These are phyloP conservation scores for Camptophora hylomeconis DNA, from an alignment of 2,329 filamentous ascomycete genomes.

Conservation along the genomic window DNA sequence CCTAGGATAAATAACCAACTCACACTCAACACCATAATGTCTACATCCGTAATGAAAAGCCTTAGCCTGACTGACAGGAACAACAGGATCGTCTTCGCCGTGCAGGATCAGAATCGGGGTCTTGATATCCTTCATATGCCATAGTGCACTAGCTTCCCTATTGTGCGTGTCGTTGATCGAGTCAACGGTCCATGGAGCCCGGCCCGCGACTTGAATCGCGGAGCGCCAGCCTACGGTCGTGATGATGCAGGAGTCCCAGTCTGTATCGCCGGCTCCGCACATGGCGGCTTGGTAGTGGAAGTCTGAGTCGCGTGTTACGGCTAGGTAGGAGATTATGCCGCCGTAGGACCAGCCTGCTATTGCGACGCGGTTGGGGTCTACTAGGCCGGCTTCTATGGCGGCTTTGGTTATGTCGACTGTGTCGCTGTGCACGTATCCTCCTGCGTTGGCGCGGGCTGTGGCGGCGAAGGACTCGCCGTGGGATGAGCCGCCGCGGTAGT, in stretches of 20 bases:
- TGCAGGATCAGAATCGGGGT: slow-evolving; percentile 13
- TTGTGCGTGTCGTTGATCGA: slow-evolving; percentile 5
- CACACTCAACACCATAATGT: slow-evolving; percentile 2
- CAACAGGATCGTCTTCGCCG: slow-evolving; percentile 9
- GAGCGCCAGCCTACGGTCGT: slow-evolving; percentile 7
- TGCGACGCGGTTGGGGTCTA: slow-evolving; percentile 7
- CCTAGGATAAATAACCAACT: slow-evolving; percentile 4
- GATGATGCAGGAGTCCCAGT: slow-evolving; percentile 10
- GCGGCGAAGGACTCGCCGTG: slow-evolving; percentile 10
- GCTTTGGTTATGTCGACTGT: slow-evolving; percentile 10
- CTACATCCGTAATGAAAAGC: slow-evolving; percentile 4
- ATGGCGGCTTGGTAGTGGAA: slow-evolving; percentile 11
- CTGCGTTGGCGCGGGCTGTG: slow-evolving; percentile 9
- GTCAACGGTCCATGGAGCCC: slow-evolving; percentile 10
- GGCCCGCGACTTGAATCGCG: slow-evolving; percentile 9
- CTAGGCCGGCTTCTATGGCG: slow-evolving; percentile 9
- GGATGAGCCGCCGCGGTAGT: slow-evolving; percentile 14
- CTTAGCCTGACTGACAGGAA: slow-evolving; percentile 10
- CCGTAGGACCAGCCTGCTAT: slow-evolving; percentile 11
- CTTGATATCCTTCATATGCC: slow-evolving; percentile 8
- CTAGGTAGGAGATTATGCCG: slow-evolving; percentile 9
- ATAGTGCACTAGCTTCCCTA: slow-evolving; percentile 7
- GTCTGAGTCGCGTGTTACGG: slow-evolving; percentile 5
- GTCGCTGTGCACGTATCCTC: slow-evolving; percentile 10
- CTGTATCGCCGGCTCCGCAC: slow-evolving; percentile 8